A percentile compares a stretch with the other conserved stretches of the same genome.
Evolutionary conservation across 1,284 basidiomycete species (phyloP).

Genomic region (Lentinula novae-zelandiae): DNA sequence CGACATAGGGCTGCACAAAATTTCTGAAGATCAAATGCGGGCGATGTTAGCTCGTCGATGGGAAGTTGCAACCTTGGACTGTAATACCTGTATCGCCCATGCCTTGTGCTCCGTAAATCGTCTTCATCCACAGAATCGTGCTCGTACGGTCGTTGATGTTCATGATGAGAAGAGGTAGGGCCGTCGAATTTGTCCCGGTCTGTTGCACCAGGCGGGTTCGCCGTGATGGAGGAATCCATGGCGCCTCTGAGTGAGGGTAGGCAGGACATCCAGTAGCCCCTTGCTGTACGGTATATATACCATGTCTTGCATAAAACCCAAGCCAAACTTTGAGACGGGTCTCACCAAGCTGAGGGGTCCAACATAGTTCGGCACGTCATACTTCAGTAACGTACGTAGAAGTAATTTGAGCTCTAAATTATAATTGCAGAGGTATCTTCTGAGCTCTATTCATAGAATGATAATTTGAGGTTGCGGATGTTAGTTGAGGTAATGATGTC

Average conservation of each 20-base stretch:
- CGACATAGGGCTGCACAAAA: constrained; percentile 55
- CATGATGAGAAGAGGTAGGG: background rate
- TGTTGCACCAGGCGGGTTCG: background rate
- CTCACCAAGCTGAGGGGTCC: background rate
- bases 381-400: background rate
- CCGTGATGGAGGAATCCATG: background rate
- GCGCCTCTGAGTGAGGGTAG: background rate
- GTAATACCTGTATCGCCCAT: background rate
- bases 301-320: background rate
- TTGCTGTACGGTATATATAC: background rate
- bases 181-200: background rate
- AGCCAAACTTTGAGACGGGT: background rate
- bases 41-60: background rate
- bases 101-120: background rate
- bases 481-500: background rate
- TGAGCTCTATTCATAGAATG: background rate
- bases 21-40: constrained; percentile 23
- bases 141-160: background rate
- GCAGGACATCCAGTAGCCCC: background rate
- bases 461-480: background rate
- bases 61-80: no score
- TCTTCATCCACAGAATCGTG: background rate
- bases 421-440: background rate
- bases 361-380: background rate
- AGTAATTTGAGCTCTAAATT: background rate